Conservation (phyloP, 768 basidiomycete genomes). For the Cyclocybe cylindracea region DNA sequence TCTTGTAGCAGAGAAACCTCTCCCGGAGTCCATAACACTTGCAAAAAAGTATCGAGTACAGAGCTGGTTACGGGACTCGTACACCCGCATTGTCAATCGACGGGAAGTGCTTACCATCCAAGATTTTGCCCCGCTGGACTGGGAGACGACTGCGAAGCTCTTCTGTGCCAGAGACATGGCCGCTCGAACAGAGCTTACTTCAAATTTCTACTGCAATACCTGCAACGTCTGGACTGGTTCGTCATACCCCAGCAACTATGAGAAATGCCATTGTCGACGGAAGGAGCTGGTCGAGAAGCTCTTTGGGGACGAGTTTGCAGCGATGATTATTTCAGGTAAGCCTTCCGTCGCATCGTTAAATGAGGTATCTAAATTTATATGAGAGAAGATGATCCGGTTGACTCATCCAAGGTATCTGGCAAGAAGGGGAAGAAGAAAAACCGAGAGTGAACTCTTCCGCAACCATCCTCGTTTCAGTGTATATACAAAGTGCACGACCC, state of each 20-base stretch:
- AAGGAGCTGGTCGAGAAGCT: background rate
- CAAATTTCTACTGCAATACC: no score
- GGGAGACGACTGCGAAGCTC: background rate
- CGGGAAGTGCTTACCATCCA: background rate
- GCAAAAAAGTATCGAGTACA: slow-evolving; percentile 2
- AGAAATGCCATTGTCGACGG: no score
- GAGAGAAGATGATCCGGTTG: no score
- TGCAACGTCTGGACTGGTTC: no score
- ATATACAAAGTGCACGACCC: background rate
- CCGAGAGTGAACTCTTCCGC: no score
- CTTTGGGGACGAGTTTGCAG: background rate
- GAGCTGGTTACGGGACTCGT: slow-evolving; percentile 1
- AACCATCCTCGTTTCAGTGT: background rate
- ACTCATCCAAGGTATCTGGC: no score
- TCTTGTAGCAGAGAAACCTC: background rate
- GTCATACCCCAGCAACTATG: no score
- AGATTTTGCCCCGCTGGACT: background rate
- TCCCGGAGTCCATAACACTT: background rate
- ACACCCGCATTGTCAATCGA: background rate
- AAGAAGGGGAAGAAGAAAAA: no score
- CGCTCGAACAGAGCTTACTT: background rate
- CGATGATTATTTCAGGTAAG: background rate
- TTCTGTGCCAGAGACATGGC: background rate
- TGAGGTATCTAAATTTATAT: background rate
- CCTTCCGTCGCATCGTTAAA: background rate